These are phyloP conservation scores for Cadophora sp. DNA, from an alignment of 2,329 filamentous ascomycete species.

Conservation along the genomic window DNA sequence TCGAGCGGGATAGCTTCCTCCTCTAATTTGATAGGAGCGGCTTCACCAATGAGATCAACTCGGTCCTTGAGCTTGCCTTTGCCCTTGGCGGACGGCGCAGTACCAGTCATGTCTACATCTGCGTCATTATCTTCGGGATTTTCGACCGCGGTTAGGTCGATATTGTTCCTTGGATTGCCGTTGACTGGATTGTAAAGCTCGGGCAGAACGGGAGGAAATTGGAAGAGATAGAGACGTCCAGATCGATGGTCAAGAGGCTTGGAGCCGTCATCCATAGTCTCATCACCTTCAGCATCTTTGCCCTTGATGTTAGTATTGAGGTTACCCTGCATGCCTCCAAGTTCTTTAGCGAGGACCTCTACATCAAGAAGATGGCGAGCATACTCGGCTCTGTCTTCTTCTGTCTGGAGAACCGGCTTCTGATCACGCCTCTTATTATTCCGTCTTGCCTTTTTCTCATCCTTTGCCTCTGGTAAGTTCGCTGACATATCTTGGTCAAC, in stretches of 20 bases:
- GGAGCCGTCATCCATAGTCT: conserved; percentile 35
- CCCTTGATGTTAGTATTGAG: conserved; percentile 30
- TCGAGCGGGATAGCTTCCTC: conserved; percentile 35
- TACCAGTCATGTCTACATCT: conserved; percentile 30
- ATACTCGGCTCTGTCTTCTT: conserved; percentile 59
- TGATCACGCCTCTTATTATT: conserved; percentile 29
- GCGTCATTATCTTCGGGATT: conserved; percentile 18
- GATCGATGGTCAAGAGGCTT: conserved; percentile 47
- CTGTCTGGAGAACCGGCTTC: conserved; percentile 56
- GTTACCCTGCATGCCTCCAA: conserved; percentile 48
- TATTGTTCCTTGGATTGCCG: conserved; percentile 29
- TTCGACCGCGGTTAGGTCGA: conserved; percentile 16
- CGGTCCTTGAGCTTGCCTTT: conserved; percentile 30
- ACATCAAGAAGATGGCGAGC: conserved; percentile 55
- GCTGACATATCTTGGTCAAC: conserved; percentile 1
- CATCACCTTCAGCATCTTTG: conserved; percentile 51
- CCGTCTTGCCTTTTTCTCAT: conserved; percentile 25
- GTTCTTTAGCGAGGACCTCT: conserved; percentile 53
- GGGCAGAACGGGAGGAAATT: conserved; percentile 68
- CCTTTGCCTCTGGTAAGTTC: conserved; percentile 16
- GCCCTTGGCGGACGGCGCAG: conserved; percentile 22
- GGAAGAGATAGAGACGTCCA: conserved; percentile 68
- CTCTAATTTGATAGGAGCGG: conserved; percentile 52
- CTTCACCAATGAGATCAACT: conserved; percentile 41
- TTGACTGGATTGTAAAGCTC: conserved; percentile 50